Conservation (phyloP, 345 rosid genomes). For the Ailanthus altissimus region DNA sequence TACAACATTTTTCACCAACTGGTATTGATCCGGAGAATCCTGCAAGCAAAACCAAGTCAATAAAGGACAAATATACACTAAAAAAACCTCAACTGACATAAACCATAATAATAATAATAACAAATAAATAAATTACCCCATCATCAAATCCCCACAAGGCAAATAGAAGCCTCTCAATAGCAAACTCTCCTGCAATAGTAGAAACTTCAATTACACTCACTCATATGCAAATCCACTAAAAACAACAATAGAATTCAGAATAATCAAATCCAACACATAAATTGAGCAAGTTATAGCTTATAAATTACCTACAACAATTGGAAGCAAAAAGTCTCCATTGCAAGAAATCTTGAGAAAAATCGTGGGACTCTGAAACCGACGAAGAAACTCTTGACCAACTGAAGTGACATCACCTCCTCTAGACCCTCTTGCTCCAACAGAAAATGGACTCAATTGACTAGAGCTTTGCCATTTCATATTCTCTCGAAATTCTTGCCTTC, state of each 20-base stretch:
- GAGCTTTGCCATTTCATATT: conserved; percentile 37
- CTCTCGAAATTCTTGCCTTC: conserved; percentile 45
- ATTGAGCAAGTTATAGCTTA: neutral
- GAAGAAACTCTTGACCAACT: conserved; percentile 54
- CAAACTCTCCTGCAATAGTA: conserved; percentile 62
- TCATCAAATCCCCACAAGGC: conserved; percentile 35
- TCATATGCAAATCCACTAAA: neutral
- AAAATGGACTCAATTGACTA: conserved; percentile 25
- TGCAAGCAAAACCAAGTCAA: conserved; percentile 27
- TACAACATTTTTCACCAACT: conserved; percentile 56
- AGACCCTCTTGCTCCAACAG: conserved; percentile 24
- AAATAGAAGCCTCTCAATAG: conserved; percentile 63
- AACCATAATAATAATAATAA: neutral
- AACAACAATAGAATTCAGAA: neutral
- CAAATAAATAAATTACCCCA: conserved; percentile 42
- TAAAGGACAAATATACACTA: conserved; percentile 6
- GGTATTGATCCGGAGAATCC: conserved; percentile 79
- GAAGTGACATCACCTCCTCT: conserved; percentile 41
- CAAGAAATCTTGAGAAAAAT: conserved; percentile 88
- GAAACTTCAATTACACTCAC: conserved; percentile 22
- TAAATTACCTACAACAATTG: conserved; percentile 62
- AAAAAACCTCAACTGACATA: neutral
- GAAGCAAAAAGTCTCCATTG: conserved; percentile 80
- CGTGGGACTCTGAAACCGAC: conserved; percentile 70
- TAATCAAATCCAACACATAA: neutral